Evolutionary conservation across 2,329 filamentous ascomycete genomes (phyloP), one percentile per base, ranked within the genome.

Genomic region (Orbilia oligospora): DNA sequence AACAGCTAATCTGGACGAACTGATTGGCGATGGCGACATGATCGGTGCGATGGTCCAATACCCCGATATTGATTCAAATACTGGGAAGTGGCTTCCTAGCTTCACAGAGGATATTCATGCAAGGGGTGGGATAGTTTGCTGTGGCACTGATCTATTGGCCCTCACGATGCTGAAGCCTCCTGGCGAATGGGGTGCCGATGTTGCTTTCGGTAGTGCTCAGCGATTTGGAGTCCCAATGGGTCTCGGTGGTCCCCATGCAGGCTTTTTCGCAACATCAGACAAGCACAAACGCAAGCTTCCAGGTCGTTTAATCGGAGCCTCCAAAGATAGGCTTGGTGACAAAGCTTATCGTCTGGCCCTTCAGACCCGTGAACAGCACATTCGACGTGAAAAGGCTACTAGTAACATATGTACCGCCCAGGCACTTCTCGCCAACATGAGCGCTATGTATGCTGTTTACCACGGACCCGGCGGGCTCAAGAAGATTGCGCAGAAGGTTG

Each of bases 361-460:
- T 66, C 95, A 98, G 86, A 97, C 95, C 9, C 89, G 95, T 82
- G 95, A 98, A 86, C 95, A 98, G 86, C 95, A 98, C 84, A 97
- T 98, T 84, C 90, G 95, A 81, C 90, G 95, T 83, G 95, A 98
- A 84, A 97, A 97, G 88, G 95, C 95, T 0, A 98, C 95, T 0
- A 97, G 94, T 87, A 98, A 98, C 83, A 94, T 97, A 76, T 98
- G 95, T 86, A 98, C 95, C 0, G 94, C 95, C 0, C 95, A 98
- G 85, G 95, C 95, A 8, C 87, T 98, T 27, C 87, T 97, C 65
- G 95, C 95, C 44, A 98, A 98, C 85, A 97, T 97, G 93, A 95
- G 90, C 81, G 93, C 94, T 69, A 91, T 97, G 86, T 98, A 97
- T 83, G 94, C 94, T 66, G 88, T 97, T 68, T 98, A 97, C 84